Evolutionary conservation across 2,329 filamentous ascomycete genomes (phyloP).

Genomic region (Colletotrichum lentis): DNA sequence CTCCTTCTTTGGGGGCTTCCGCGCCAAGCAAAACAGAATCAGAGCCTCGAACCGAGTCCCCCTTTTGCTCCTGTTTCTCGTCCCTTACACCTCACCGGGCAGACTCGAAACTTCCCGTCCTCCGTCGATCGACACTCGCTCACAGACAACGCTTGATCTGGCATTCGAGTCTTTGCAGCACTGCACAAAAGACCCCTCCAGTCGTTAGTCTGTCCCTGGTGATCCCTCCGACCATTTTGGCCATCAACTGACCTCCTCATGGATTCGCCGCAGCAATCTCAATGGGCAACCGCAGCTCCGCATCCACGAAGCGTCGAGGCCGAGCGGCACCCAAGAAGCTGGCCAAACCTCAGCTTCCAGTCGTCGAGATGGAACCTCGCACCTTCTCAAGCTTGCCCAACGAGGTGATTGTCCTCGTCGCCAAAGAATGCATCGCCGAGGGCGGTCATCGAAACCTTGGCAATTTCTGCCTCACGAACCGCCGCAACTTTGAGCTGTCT

Average conservation of each 20-base stretch:
- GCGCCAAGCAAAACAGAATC: neutral
- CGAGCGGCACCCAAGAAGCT: neutral
- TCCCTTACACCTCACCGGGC: neutral
- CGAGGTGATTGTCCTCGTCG: slow-evolving; percentile 18
- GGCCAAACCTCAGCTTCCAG: neutral
- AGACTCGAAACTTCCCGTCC: too few relatives aligned
- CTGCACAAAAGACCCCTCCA: neutral
- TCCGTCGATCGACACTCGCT: neutral
- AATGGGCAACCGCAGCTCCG: neutral
- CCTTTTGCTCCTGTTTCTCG: too few relatives aligned
- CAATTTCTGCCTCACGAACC: slow-evolving; percentile 2
- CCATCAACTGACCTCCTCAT: neutral
- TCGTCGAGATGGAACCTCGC: neutral
- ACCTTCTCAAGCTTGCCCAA: slow-evolving; percentile 10
- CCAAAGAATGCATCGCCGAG: too few relatives aligned
- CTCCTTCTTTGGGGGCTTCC: neutral
- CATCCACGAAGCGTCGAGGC: neutral
- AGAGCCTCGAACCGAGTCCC: too few relatives aligned
- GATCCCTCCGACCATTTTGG: neutral
- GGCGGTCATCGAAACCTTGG: neutral
- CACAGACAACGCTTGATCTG: neutral
- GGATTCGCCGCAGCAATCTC: neutral
- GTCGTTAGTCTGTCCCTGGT: neutral
- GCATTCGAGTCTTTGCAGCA: neutral
- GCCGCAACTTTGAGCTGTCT: neutral